Evolutionary conservation across 1,284 basidiomycete genomes (phyloP), one percentile per base, ranked within the genome.

Genomic region (Ustilago vetiveriae): DNA sequence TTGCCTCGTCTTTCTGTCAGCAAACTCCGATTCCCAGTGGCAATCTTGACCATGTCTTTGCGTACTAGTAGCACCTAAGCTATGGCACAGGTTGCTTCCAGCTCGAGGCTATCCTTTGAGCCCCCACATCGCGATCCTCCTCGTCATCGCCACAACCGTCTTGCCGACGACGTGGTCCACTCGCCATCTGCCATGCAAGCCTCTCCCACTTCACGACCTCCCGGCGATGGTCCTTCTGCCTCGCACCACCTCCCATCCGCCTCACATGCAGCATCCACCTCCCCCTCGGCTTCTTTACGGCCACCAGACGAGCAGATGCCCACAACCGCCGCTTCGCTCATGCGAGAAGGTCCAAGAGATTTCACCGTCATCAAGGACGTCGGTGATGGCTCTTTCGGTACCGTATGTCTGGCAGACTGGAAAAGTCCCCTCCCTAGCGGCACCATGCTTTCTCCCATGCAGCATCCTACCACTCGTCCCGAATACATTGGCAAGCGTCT

Each of bases 341-440:
- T 78, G 76, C 63, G 73, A 16, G 78, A 78, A 50, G 72, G 74
- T 8, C 64, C 71, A 3, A 50, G 80, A 35, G 69, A 79, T 49
- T 82, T 76, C 35, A 75, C 74, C 35, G 67, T 79, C 23, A 81
- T 82, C 64, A 74, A 74, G 38, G 75, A 76, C 30, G 66, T 78
- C 29, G 80, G 80, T 2, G 76, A 78, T 21, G 80, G 80, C 22
- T 79, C 76, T 21, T 82, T 99, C 81, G 95, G 95, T 58, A 98
- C 94, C 8, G 95, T 99, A 63, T 94, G 92, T 89, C 87, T 99
- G 71, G 98, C 94, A 82, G 96, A 99, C 86, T 98, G 95, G 95
- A 94, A 96, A 86, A 93, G 92, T 79, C 89, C 90, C 53, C 86
- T 99, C 24, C 79, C 80, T 3, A 75, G 69, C 35, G 79, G 78